phyloP scores from a whole-genome alignment of 805 yeast genomes.

The Candida awuae region DNA sequence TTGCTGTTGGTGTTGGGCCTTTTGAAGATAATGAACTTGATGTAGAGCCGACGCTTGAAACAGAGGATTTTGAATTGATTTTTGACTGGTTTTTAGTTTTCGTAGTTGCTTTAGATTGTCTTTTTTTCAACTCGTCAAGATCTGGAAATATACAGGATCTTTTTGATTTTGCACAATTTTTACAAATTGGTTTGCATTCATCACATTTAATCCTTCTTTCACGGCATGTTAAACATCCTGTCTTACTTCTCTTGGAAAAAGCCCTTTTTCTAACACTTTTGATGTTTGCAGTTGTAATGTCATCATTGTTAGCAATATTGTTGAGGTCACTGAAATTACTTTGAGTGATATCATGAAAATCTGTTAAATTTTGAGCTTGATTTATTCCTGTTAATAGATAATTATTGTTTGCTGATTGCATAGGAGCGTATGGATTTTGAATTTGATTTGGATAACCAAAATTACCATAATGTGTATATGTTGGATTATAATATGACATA shows the following conservation, averaged over 20 bases:
- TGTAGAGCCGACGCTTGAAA: no score
- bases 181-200: slow-evolving; percentile 62
- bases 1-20: no score
- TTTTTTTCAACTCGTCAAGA: slow-evolving; percentile 16
- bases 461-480: no score
- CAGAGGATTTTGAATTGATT: no score
- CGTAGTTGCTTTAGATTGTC: neutral
- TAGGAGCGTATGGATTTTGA: no score
- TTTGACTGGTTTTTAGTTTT: neutral
- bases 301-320: neutral
- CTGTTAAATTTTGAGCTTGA: no score
- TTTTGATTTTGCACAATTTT: slow-evolving; percentile 57
- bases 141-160: slow-evolving; percentile 67
- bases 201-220: slow-evolving; percentile 68
- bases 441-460: no score
- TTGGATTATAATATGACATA: no score
- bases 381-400: no score
- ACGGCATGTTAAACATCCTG: slow-evolving; percentile 71
- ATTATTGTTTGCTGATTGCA: no score
- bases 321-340: neutral
- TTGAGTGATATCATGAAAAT: no score
- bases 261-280: slow-evolving; percentile 25
- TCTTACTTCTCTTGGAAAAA: slow-evolving; percentile 56
- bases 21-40: no score
- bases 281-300: neutral